A percentile compares a stretch with the other conserved stretches of the same genome.
Conservation (phyloP, 2,329 filamentous ascomycete species). For the Talaromyces rugulosus region DNA sequence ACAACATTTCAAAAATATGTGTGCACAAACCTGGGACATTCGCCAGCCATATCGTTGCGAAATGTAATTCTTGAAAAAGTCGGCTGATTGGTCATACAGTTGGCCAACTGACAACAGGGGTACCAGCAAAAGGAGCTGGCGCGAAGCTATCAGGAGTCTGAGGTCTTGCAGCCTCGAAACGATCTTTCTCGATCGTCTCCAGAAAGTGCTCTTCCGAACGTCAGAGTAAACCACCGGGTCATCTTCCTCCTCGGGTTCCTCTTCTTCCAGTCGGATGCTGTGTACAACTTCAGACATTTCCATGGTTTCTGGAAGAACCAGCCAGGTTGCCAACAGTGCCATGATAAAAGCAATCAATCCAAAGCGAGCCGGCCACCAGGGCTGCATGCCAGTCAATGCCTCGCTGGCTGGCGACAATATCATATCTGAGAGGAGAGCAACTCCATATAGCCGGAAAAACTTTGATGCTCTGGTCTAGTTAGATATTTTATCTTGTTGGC, state of each 20-base stretch:
- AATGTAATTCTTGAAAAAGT: conserved; percentile 11
- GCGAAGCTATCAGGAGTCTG: conserved; percentile 9
- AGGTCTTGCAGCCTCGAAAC: conserved; percentile 9
- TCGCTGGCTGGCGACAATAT: conserved; percentile 9
- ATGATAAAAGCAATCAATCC: conserved; percentile 12
- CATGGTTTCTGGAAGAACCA: conserved; percentile 12
- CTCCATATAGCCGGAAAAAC: conserved; percentile 13
- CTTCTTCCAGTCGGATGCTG: not conserved
- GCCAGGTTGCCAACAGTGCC: conserved; percentile 4
- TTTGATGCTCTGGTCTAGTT: conserved; percentile 8
- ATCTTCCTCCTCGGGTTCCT: conserved; percentile 12
- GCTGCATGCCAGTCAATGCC: conserved; percentile 8
- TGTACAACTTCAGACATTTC: not conserved
- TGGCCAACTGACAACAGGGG: conserved; percentile 12
- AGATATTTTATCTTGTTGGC: not conserved
- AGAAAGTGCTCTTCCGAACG: conserved; percentile 6
- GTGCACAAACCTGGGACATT: conserved; percentile 8
- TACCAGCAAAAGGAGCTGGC: conserved; percentile 8
- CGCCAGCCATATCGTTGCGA: conserved; percentile 14
- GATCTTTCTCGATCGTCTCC: not conserved
- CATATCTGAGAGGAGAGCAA: conserved; percentile 12
- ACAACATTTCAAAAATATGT: not conserved
- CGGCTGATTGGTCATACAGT: conserved; percentile 11
- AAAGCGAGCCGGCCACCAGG: conserved; percentile 14
- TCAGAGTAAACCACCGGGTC: conserved; percentile 12